phyloP scores from a whole-genome alignment of 805 yeast species.

The Brettanomyces nanus region DNA sequence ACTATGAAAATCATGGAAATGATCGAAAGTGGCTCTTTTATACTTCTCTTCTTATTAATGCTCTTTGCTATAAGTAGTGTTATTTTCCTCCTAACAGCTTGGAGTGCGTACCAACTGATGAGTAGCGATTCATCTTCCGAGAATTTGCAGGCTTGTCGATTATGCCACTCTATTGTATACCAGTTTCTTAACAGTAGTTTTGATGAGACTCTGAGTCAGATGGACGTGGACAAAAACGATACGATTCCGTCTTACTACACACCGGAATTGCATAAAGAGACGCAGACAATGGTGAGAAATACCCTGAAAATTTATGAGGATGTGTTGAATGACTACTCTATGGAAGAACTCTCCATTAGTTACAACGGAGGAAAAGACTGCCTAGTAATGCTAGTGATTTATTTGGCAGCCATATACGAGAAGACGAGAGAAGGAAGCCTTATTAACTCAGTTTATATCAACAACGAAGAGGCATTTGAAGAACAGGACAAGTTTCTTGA shows the following conservation, averaged over 20 bases:
- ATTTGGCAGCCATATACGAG: constrained; percentile 45
- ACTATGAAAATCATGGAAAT: too few relatives aligned
- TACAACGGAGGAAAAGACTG: constrained; percentile 98
- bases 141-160: not conserved
- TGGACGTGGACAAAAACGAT: not conserved
- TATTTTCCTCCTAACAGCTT: not conserved
- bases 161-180: not conserved
- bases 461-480: constrained; percentile 63
- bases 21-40: too few relatives aligned
- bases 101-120: too few relatives aligned
- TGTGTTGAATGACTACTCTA: constrained; percentile 15
- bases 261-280: constrained; percentile 9
- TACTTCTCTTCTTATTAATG: too few relatives aligned
- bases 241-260: constrained; percentile 3
- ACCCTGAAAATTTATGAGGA: constrained; percentile 14
- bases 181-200: not conserved
- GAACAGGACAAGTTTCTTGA: constrained; percentile 63
- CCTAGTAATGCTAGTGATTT: constrained; percentile 72
- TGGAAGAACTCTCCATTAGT: constrained; percentile 61
- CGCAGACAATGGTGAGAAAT: constrained; percentile 19
- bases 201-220: not conserved
- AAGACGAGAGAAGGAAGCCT: constrained; percentile 10
- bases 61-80: too few relatives aligned
- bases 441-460: constrained; percentile 57
- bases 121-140: too few relatives aligned